Base-by-base conservation (phyloP, 768 basidiomycete genomes). In the Solioccasus polychromus region DNA sequence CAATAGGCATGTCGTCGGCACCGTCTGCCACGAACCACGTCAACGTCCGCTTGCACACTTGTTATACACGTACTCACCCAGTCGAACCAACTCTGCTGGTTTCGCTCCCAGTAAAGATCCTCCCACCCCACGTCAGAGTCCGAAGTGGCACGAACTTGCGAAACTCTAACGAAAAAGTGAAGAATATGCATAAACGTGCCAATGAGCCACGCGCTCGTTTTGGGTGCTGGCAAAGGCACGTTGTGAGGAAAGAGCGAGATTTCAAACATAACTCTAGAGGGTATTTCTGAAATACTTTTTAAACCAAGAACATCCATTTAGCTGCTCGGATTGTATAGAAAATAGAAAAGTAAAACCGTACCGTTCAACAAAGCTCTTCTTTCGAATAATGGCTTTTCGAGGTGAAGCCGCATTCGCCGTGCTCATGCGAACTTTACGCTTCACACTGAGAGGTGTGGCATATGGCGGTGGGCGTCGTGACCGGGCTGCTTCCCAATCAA, bases 401-500 rank as follows among this genome's bases (percentile, higher is more conserved):
- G 72, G 63, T 10, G 78, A 70, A n/a, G 28, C 15, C 7, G 37
- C 50, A 25, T 53, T 48, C 44, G 39, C 45, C 29, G 54, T 64
- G 68, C 53, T 72, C 56, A 61, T 75, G 68, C 68, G 64, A 39
- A 51, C 73, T 48, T 58, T 74, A 32, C 68, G 68, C 60, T 75
- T 79, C 40, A 60, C 71, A 40, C 68, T 67, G 7, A 73, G 60
- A 2, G 86, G 86, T 0, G 82, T 81, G 3, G 71, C 72, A 72
- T 85, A 92, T 3, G 89, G 89, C 4, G 89, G 79, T 4, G 86
- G 82, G 50, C 73, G 74, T 39, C 77, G 72, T 1, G 79, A 74
- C n/a, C 84, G 74, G 11, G 82, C 90, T 0, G 90, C 89, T 24
- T 87, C 84, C 90, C 90, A 92, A 68, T 92, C 89, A 57, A 92